Percentiles rank a stretch among this genome's conserved stretches.
Conservation (phyloP, 345 rosid species). For the Trapa incisa region DNA sequence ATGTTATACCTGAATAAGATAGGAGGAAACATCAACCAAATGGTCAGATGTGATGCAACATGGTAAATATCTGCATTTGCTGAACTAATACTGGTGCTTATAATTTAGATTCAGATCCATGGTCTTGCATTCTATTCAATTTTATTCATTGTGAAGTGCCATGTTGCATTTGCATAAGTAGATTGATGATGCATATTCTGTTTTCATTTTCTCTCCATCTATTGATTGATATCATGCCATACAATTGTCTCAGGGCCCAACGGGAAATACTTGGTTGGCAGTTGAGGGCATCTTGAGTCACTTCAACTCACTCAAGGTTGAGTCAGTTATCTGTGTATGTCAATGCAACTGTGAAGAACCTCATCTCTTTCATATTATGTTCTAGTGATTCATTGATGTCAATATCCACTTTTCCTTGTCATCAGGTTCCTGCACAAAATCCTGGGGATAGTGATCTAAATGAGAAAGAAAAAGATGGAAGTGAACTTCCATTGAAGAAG, state of each 20-base stretch:
- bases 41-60: background rate
- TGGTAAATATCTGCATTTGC: background rate
- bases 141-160: background rate
- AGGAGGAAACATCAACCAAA: background rate
- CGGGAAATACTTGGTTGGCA: slow-evolving; percentile 67
- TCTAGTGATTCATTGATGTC: slow-evolving; percentile 6
- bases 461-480: slow-evolving; percentile 59
- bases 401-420: background rate
- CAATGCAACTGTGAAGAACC: slow-evolving; percentile 4
- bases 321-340: slow-evolving; percentile 43
- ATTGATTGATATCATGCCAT: slow-evolving; percentile 5
- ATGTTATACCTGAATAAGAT: background rate
- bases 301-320: slow-evolving; percentile 57
- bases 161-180: background rate
- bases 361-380: background rate
- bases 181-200: background rate
- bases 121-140: background rate
- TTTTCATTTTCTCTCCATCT: background rate
- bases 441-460: slow-evolving; percentile 31
- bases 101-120: background rate
- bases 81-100: background rate
- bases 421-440: slow-evolving; percentile 40
- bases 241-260: slow-evolving; percentile 38
- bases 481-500: slow-evolving; percentile 68
- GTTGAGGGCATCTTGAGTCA: slow-evolving; percentile 64